A percentile compares a stretch with the other conserved stretches of the same genome.
phyloP scores from a whole-genome alignment of 2,329 filamentous ascomycete species.

The Sporothrix pseudoabietina region DNA sequence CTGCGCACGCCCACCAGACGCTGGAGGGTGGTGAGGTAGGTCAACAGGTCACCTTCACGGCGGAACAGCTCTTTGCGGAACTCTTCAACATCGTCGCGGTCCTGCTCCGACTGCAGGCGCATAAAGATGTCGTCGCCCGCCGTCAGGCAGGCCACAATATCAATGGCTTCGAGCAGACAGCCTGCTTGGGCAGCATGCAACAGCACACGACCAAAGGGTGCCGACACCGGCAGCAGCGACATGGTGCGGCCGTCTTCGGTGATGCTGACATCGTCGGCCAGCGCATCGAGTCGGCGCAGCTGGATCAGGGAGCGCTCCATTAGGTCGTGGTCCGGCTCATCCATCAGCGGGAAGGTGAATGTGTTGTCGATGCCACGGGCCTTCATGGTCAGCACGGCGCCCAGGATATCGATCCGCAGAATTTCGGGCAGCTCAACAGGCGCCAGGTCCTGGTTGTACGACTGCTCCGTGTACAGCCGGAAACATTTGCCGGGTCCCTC shows the following conservation, averaged over 20 bases:
- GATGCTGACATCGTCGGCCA: conserved; percentile 72
- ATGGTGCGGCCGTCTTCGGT: conserved; percentile 75
- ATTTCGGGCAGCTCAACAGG: conserved; percentile 81
- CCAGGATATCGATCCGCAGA: conserved; percentile 81
- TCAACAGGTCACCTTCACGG: conserved; percentile 66
- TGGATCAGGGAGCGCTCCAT: conserved; percentile 82
- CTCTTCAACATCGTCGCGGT: conserved; percentile 55
- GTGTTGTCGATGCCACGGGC: conserved; percentile 83
- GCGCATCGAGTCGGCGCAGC: conserved; percentile 74
- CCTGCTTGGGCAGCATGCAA: conserved; percentile 74
- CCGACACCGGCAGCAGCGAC: conserved; percentile 79
- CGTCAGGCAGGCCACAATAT: conserved; percentile 71
- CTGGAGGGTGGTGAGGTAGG: conserved; percentile 65
- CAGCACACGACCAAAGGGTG: conserved; percentile 77
- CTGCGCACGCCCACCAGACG: conserved; percentile 58
- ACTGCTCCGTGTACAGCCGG: conserved; percentile 80
- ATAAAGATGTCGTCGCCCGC: conserved; percentile 65
- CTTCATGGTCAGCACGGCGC: conserved; percentile 89
- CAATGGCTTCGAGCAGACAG: conserved; percentile 80
- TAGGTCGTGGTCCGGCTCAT: conserved; percentile 73
- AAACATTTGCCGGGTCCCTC: conserved; percentile 90
- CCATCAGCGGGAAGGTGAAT: conserved; percentile 80
- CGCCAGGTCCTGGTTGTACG: conserved; percentile 69
- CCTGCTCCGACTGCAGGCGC: conserved; percentile 61
- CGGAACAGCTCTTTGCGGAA: conserved; percentile 60